Evolutionary conservation across 257 asterid species (phyloP), one percentile per base, ranked within the genome.

Genomic region (Primulina eburnea): DNA sequence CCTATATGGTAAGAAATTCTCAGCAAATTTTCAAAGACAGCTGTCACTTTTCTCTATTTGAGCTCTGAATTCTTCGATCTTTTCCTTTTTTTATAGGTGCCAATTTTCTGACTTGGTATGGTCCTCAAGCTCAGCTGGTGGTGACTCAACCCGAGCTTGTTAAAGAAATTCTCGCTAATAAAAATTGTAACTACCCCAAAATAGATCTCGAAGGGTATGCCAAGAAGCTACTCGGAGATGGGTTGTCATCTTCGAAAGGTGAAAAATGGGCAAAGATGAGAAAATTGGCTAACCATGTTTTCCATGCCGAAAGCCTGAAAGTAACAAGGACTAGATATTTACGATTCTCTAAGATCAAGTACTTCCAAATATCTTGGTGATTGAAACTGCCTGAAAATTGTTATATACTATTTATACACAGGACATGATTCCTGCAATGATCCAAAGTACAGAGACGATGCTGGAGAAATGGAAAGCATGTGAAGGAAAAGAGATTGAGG

Each of bases 141-240:
- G 53, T 43, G 53, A 43, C 17, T 4, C n/a, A 43, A 72, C 75
- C 87, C 56, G 81, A 84, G 62, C 83, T 85, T 38, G 75, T 85
- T 5, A 85, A 80, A 60, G 93, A 85, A 64, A 83, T 89, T 64
- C 73, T 89, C 10, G 80, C 71, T 67, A 78, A 87, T 43, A 83
- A 73, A 80, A 74, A 82, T 11, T 85, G 64, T 1, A 70, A 69
- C 43, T 89, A 67, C 73, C 84, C 93, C 0, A 89, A 89, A 78
- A 83, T 86, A n/a, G 87, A 84, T 7, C 85, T 87, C 65, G 82
- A 85, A 67, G 91, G 93, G 16, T 80, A 66, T 66, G 73, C 91
- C 9, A 83, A 73, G 85, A 85, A 83, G 83, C 73, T 89, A 24
- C 64, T 87, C 5, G 96, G 96, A 71, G 93, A 85, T 7, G 96